Evolutionary conservation across 177 flowering plant species (phyloP), one percentile per base, ranked within the genome.

Genomic region (Vitis hybrid): DNA sequence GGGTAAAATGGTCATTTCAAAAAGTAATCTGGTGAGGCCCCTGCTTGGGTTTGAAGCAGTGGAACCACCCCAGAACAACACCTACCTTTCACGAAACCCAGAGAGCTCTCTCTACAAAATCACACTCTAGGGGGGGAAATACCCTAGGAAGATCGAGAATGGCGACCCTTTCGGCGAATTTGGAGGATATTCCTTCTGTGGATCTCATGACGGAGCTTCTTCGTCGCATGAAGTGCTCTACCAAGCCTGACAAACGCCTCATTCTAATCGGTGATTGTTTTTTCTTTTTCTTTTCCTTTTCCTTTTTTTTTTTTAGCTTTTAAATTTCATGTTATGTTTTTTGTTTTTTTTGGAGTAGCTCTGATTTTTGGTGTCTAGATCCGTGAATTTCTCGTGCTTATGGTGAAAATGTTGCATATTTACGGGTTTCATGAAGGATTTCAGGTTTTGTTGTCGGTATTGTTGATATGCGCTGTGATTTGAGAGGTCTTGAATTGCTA

Each of bases 141-240:
- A 24, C 27, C 12, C n/a, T 30, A 35, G 21, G 12, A 51, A 21
- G 60, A 50, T 18, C 69, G 57, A 64, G 27, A 60, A 83, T 85
- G 89, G 84, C 88, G 78, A 78, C 67, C 56, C 57, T 48, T 40
- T 70, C 84, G 4, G 84, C 52, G 63, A 82, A 84, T 80, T 79
- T 94, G 89, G 98, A 87, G 54, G 97, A 94, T 64, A 83, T 94
- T 21, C 88, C 89, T 4, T 83, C 98, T 1, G 66, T 78, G 30
- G 91, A 88, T 89, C 91, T 94, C 69, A 91, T 91, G 98, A 72
- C 84, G 3, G 98, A 94, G 88, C 87, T 93, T 32, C 94, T 92
- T 60, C 97, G 94, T 66, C 98, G 99, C 40, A 82, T 94, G 88
- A 93, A 91, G 35, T 94, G 99, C 82, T 76, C 92, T 60, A 11